Evolutionary conservation across 2,329 filamentous ascomycete species (phyloP).

Genomic region (Sporothrix humicola): DNA sequence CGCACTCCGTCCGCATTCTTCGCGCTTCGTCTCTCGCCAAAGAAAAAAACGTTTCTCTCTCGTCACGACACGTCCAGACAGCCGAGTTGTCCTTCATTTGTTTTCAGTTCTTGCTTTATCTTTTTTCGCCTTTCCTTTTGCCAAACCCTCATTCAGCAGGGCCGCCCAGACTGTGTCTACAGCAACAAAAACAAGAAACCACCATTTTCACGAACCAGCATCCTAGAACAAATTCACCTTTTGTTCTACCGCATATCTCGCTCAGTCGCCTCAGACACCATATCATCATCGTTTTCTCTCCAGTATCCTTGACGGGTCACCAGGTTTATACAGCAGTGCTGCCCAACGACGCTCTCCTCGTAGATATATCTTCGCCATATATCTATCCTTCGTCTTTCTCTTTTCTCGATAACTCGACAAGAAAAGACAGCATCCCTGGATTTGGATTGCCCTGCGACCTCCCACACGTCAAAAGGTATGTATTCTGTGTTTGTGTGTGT

Average conservation of each 20-base stretch:
- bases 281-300: constrained; percentile 26
- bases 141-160: constrained; percentile 29
- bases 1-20: constrained; percentile 22
- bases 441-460: constrained; percentile 32
- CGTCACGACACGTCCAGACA: constrained; percentile 29
- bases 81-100: constrained; percentile 24
- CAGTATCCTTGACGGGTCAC: constrained; percentile 39
- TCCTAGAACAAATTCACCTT: neutral
- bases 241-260: constrained; percentile 40
- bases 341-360: constrained; percentile 33
- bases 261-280: constrained; percentile 7
- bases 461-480: constrained; percentile 22
- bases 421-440: constrained; percentile 30
- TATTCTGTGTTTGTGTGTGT: neutral
- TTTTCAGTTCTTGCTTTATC: constrained; percentile 12
- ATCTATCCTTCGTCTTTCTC: constrained; percentile 26
- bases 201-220: constrained; percentile 17
- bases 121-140: neutral
- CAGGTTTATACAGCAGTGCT: constrained; percentile 40
- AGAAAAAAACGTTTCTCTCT: neutral
- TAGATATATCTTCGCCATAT: constrained; percentile 20
- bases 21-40: constrained; percentile 18
- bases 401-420: neutral
- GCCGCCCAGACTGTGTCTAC: constrained; percentile 29
- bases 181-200: constrained; percentile 23